Conservation (phyloP, 2,329 filamentous ascomycete species). For the Talaromyces atroroseus region DNA sequence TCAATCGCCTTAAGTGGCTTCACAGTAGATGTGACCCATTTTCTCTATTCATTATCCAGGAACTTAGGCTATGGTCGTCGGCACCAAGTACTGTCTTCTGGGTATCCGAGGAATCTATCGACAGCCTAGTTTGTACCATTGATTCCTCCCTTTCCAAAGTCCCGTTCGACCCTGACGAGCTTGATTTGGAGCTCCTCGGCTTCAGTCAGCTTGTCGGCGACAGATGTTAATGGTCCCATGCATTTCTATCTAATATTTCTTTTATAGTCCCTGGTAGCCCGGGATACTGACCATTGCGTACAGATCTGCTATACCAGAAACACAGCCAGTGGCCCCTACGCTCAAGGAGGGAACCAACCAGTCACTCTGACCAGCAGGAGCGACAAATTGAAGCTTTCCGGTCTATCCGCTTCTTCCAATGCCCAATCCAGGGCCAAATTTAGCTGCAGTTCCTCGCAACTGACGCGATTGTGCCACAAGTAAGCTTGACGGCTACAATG, state of each 20-base stretch:
- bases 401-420: neutral
- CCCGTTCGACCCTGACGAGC: constrained; percentile 51
- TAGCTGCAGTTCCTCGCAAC: constrained; percentile 34
- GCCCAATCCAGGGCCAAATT: constrained; percentile 25
- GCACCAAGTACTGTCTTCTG: constrained; percentile 47
- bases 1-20: constrained; percentile 9
- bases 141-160: constrained; percentile 54
- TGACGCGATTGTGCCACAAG: constrained; percentile 38
- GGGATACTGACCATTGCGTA: constrained; percentile 45
- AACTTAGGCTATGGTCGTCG: constrained; percentile 52
- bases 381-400: constrained; percentile 26
- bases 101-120: constrained; percentile 50
- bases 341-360: constrained; percentile 52
- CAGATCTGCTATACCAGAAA: constrained; percentile 60
- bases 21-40: constrained; percentile 31
- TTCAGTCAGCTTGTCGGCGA: constrained; percentile 43
- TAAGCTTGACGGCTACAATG: constrained; percentile 35
- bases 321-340: constrained; percentile 55
- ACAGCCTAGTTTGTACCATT: constrained; percentile 59
- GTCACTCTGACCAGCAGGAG: constrained; percentile 40
- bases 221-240: constrained; percentile 48
- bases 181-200: constrained; percentile 48
- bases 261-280: neutral
- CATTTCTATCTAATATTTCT: constrained; percentile 29
- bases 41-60: constrained; percentile 40